A percentile compares a stretch with the other conserved stretches of the same genome.
These are phyloP conservation scores for Diaporthe caulivora DNA, from an alignment of 2,329 filamentous ascomycete species.

Conservation along the genomic window DNA sequence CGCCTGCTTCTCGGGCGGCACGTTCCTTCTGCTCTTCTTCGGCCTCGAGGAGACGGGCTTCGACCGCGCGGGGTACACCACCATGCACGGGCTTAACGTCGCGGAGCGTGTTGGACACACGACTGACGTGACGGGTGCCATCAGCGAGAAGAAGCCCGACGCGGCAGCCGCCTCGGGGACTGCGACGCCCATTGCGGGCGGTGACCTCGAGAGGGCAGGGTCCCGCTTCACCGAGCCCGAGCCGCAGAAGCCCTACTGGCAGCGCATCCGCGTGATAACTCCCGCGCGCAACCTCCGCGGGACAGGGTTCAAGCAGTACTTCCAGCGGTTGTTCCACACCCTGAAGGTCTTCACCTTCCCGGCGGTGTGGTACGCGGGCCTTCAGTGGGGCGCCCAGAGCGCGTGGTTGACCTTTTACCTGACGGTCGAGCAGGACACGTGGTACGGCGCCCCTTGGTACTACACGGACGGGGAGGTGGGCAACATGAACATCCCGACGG, in stretches of 20 bases:
- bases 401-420: constrained; percentile 68
- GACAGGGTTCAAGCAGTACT: constrained; percentile 66
- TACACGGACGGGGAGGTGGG: constrained; percentile 49
- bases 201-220: constrained; percentile 35
- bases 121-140: constrained; percentile 20
- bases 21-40: constrained; percentile 55
- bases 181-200: constrained; percentile 31
- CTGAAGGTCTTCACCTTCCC: constrained; percentile 57
- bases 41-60: constrained; percentile 68
- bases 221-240: constrained; percentile 43
- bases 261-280: constrained; percentile 68
- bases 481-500: constrained; percentile 45
- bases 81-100: constrained; percentile 41
- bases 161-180: background rate
- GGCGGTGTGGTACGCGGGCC: constrained; percentile 55
- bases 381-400: constrained; percentile 59
- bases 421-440: constrained; percentile 65
- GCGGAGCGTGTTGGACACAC: constrained; percentile 42
- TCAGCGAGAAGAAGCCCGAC: constrained; percentile 39
- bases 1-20: constrained; percentile 45
- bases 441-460: constrained; percentile 50
- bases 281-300: constrained; percentile 66
- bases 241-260: constrained; percentile 62
- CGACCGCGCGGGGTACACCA: constrained; percentile 54
- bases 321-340: constrained; percentile 64